phyloP scores from a whole-genome alignment of 2,329 filamentous ascomycete species.

The Beauveria medogensis region DNA sequence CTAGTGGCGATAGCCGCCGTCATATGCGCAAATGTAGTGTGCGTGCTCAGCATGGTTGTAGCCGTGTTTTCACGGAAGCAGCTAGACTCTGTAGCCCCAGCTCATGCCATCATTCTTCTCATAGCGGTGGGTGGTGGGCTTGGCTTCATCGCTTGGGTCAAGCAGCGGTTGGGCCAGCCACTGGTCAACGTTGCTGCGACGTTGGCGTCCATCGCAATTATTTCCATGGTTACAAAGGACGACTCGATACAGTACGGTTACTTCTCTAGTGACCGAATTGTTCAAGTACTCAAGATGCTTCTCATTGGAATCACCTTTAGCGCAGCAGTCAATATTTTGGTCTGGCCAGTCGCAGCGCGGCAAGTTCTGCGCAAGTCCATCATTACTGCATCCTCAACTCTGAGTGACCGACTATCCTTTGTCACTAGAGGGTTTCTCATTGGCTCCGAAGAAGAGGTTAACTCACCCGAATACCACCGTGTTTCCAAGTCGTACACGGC shows the following conservation, averaged over 20 bases:
- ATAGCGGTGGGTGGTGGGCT: slow-evolving; percentile 81
- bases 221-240: slow-evolving; percentile 86
- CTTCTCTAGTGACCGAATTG: slow-evolving; percentile 73
- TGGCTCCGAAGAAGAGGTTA: slow-evolving; percentile 71
- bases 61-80: slow-evolving; percentile 68
- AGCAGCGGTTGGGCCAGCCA: slow-evolving; percentile 69
- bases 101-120: slow-evolving; percentile 70
- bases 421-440: slow-evolving; percentile 79
- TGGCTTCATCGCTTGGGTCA: slow-evolving; percentile 82
- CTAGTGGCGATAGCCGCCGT: slow-evolving; percentile 72
- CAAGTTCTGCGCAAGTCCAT: slow-evolving; percentile 65
- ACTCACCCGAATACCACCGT: slow-evolving; percentile 54
- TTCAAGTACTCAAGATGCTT: slow-evolving; percentile 76
- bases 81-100: slow-evolving; percentile 58
- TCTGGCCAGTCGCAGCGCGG: slow-evolving; percentile 74
- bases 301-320: slow-evolving; percentile 67
- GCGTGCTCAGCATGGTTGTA: slow-evolving; percentile 79
- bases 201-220: slow-evolving; percentile 78
- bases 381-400: slow-evolving; percentile 60
- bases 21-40: slow-evolving; percentile 60
- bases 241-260: slow-evolving; percentile 75
- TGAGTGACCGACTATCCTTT: slow-evolving; percentile 71
- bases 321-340: slow-evolving; percentile 64
- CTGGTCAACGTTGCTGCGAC: slow-evolving; percentile 81
- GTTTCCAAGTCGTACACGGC: slow-evolving; percentile 57